phyloP scores from a whole-genome alignment of 495 filamentous ascomycete species.

The Rhizodiscina lignyota region DNA sequence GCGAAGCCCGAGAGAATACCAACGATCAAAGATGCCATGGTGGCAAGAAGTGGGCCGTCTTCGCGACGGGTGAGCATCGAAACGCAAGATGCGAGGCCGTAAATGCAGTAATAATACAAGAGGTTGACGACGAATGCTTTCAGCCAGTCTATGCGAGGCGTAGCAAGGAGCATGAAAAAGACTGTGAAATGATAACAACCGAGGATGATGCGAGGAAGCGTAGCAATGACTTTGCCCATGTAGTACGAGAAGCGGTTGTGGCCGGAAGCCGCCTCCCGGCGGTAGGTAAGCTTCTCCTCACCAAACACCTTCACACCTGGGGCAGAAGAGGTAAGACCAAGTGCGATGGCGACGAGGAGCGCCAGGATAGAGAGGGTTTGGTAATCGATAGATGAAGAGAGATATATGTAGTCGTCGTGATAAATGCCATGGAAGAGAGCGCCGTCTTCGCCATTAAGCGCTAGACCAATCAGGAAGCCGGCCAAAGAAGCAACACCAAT shows the following conservation, averaged over 20 bases:
- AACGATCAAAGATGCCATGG: too few species aligned
- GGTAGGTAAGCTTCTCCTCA: slow-evolving; percentile 36
- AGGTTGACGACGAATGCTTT: slow-evolving; percentile 29
- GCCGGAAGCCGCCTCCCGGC: slow-evolving; percentile 33
- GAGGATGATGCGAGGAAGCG: slow-evolving; percentile 31
- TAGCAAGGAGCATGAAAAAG: slow-evolving; percentile 30
- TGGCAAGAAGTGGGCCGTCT: too few species aligned
- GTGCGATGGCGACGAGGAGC: slow-evolving; percentile 31
- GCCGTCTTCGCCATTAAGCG: slow-evolving; percentile 28
- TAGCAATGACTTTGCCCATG: slow-evolving; percentile 35
- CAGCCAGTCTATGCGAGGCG: slow-evolving; percentile 30
- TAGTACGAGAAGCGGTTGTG: slow-evolving; percentile 39
- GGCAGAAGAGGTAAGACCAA: slow-evolving; percentile 34
- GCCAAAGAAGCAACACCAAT: slow-evolving; percentile 31
- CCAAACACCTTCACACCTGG: slow-evolving; percentile 39
- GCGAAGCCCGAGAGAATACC: too few species aligned
- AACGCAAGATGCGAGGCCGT: slow-evolving; percentile 39
- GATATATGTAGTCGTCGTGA: slow-evolving; percentile 28
- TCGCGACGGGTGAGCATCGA: too few species aligned
- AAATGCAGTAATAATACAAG: slow-evolving; percentile 41
- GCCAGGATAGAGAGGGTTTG: slow-evolving; percentile 29
- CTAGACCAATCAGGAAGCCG: slow-evolving; percentile 36
- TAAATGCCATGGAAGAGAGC: slow-evolving; percentile 35
- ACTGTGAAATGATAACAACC: slow-evolving; percentile 37
- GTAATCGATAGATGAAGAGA: slow-evolving; percentile 35